A percentile compares a stretch with the other conserved stretches of the same genome.
These are phyloP conservation scores for Poa annua DNA, from an alignment of 176 grass and related monocot species.

Conservation along the genomic window DNA sequence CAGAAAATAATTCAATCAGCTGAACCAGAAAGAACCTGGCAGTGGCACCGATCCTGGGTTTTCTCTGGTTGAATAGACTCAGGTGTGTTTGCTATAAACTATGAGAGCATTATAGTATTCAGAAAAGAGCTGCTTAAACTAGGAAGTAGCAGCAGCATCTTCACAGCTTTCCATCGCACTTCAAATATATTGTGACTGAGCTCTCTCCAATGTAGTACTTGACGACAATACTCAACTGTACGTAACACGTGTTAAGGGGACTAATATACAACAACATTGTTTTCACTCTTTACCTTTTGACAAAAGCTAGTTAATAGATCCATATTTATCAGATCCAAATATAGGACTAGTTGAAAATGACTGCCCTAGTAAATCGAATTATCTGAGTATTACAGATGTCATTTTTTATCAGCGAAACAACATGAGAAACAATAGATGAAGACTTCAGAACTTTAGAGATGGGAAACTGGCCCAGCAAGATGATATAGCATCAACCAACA, in stretches of 20 bases:
- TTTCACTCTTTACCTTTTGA: neutral
- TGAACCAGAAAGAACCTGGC: constrained; percentile 22
- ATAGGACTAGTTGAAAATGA: neutral
- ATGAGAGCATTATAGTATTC: constrained; percentile 5
- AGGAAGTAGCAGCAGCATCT: constrained; percentile 17
- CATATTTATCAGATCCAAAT: neutral
- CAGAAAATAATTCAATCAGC: neutral
- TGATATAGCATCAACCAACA: constrained; percentile 29
- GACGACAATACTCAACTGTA: neutral
- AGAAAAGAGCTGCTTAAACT: constrained; percentile 33
- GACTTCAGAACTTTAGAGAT: constrained; percentile 8
- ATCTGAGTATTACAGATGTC: neutral
- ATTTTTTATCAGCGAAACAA: neutral
- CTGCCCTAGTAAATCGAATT: neutral
- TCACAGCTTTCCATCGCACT: constrained; percentile 19
- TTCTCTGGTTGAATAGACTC: neutral
- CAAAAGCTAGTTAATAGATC: constrained; percentile 2
- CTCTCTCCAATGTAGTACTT: neutral
- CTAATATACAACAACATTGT: neutral
- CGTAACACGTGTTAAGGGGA: neutral
- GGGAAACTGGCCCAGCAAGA: neutral
- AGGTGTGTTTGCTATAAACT: neutral
- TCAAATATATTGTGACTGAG: constrained; percentile 8
- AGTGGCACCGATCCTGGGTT: neutral
- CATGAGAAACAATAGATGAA: constrained; percentile 2